Conservation (phyloP, 2,329 filamentous ascomycete genomes). For the Penicillium brasilianum region DNA sequence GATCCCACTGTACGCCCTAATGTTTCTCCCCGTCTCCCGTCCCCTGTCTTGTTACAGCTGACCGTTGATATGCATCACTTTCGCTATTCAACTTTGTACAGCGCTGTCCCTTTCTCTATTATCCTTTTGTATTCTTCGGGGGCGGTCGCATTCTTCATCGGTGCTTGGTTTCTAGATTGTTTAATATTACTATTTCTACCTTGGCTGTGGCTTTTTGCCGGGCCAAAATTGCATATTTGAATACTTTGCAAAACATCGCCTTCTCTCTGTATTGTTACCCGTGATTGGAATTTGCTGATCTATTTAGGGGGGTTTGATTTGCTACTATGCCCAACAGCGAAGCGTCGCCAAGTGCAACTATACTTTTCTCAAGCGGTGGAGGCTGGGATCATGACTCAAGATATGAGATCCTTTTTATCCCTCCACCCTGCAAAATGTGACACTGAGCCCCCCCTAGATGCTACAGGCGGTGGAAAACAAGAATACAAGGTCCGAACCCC, state of each 20-base stretch:
- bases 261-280: background rate
- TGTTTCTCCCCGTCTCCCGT: conserved; percentile 19
- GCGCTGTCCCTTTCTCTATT: conserved; percentile 18
- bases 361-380: background rate
- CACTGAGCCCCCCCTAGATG: background rate
- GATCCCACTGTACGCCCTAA: conserved; percentile 27
- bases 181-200: conserved; percentile 33
- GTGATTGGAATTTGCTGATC: background rate
- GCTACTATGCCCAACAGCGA: background rate
- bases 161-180: conserved; percentile 31
- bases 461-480: background rate
- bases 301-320: background rate
- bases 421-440: conserved; percentile 14
- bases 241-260: background rate
- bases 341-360: background rate
- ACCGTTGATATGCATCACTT: conserved; percentile 31
- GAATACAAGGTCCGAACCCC: conserved; percentile 1
- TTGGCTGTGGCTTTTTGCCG: conserved; percentile 14
- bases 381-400: background rate
- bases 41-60: conserved; percentile 29
- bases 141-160: conserved; percentile 19
- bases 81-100: conserved; percentile 29
- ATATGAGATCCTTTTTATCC: background rate
- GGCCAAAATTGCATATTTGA: conserved; percentile 8
- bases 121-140: conserved; percentile 14